Conservation (phyloP, 1,284 basidiomycete genomes). For the Ustilago sp. region DNA sequence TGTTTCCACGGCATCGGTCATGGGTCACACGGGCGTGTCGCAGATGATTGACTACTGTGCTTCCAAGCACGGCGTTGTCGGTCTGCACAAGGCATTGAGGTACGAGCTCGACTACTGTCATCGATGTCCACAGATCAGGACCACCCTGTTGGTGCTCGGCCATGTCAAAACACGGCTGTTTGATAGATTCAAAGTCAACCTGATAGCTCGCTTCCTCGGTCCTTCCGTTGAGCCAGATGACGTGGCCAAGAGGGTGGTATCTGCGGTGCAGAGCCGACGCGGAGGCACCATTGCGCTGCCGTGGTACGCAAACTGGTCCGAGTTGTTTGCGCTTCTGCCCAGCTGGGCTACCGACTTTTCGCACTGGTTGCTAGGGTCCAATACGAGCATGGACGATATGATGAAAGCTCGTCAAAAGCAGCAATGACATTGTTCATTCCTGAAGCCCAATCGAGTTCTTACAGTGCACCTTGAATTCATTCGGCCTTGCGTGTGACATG, state of each 20-base stretch:
- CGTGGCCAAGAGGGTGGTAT: conserved; percentile 50
- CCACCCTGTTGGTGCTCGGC: conserved; percentile 60
- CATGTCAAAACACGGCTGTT: conserved; percentile 63
- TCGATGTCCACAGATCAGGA: conserved; percentile 52
- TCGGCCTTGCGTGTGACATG: conserved; percentile 2
- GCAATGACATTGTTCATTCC: not conserved
- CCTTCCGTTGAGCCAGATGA: conserved; percentile 47
- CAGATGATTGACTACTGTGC: conserved; percentile 74
- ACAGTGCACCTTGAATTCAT: not conserved
- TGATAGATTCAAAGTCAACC: conserved; percentile 34
- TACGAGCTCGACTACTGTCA: conserved; percentile 63
- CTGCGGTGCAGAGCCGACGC: conserved; percentile 44
- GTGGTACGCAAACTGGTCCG: conserved; percentile 60
- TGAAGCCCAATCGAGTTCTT: not conserved
- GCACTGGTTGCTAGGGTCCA: conserved; percentile 40
- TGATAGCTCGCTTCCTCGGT: conserved; percentile 53
- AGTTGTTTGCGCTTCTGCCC: conserved; percentile 49
- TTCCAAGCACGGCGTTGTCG: conserved; percentile 67
- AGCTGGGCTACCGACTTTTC: conserved; percentile 45
- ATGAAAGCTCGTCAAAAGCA: conserved; percentile 27
- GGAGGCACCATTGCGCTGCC: conserved; percentile 53
- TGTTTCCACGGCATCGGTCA: conserved; percentile 77
- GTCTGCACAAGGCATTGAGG: conserved; percentile 65
- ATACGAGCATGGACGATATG: conserved; percentile 42
- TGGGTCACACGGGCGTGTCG: conserved; percentile 80